These are phyloP conservation scores for Ophiostoma novo-ulmi DNA, from an alignment of 2,329 filamentous ascomycete genomes.

Conservation along the genomic window DNA sequence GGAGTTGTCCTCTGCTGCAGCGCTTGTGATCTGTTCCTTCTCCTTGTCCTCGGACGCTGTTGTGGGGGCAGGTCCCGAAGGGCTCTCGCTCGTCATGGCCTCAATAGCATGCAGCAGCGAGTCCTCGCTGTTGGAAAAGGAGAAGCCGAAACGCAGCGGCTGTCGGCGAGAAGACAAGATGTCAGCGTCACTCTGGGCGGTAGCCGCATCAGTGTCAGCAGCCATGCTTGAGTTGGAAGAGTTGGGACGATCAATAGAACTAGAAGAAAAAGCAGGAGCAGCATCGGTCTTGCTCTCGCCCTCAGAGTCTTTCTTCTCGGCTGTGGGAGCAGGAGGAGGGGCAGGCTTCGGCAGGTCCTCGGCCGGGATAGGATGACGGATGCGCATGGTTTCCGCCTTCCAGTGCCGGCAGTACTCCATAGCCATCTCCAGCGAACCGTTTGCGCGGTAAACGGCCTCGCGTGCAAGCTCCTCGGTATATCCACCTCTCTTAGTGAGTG, in stretches of 20 bases:
- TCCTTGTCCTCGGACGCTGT: not conserved
- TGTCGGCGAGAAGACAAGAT: not conserved
- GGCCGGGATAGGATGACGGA: conserved; percentile 62
- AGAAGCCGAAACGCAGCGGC: not conserved
- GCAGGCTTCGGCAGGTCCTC: conserved; percentile 40
- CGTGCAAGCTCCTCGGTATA: conserved; percentile 59
- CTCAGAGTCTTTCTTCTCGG: not conserved
- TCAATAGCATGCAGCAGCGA: conserved; percentile 1
- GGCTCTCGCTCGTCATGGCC: not conserved
- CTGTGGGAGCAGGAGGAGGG: not conserved
- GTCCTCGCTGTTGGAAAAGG: not conserved
- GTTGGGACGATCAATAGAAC: not conserved
- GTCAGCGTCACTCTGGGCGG: not conserved
- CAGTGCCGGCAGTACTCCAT: conserved; percentile 71
- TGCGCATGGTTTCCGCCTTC: conserved; percentile 50
- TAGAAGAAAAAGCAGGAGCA: not conserved
- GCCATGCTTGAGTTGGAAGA: conserved; percentile 3
- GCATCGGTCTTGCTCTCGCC: not conserved
- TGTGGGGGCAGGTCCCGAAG: not conserved
- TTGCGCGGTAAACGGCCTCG: conserved; percentile 79
- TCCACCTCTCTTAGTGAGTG: conserved; percentile 39
- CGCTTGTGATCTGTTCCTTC: not conserved
- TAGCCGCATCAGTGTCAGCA: not conserved
- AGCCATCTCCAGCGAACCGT: conserved; percentile 57
- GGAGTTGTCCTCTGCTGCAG: not conserved